Evolutionary conservation across 148 eudicot genomes (phyloP).

Genomic region (Pharnaceum exiguum): DNA sequence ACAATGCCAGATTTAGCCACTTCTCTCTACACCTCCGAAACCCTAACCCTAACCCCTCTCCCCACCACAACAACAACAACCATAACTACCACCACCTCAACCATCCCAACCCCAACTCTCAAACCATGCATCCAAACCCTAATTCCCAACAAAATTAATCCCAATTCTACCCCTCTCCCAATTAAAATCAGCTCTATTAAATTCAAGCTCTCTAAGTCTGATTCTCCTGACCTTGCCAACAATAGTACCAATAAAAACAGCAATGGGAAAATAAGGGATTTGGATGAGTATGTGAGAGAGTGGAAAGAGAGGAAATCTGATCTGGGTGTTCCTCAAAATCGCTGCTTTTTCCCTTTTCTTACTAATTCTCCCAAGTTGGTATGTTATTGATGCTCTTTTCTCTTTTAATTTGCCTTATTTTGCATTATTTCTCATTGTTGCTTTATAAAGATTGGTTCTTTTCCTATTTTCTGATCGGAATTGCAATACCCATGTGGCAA

Average conservation of each 20-base stretch:
- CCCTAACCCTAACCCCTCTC: constrained; percentile 22
- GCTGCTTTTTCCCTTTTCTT: constrained; percentile 46
- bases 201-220: constrained; percentile 26
- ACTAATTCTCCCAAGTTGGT: constrained; percentile 49
- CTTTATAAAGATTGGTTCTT: neutral
- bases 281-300: constrained; percentile 32
- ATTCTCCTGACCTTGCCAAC: constrained; percentile 15
- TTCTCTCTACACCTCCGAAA: constrained; percentile 16
- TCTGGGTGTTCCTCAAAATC: constrained; percentile 33
- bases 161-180: constrained; percentile 12
- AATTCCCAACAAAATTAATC: constrained; percentile 9
- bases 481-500: too few relatives aligned
- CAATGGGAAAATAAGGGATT: constrained; percentile 16
- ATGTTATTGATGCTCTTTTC: constrained; percentile 4
- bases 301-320: constrained; percentile 38
- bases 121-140: constrained; percentile 30
- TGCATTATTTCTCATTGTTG: neutral
- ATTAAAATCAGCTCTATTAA: constrained; percentile 7
- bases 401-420: neutral
- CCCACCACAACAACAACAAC: constrained; percentile 16
- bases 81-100: too few relatives aligned
- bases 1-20: constrained; percentile 42
- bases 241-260: constrained; percentile 1
- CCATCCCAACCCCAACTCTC: constrained; percentile 1
- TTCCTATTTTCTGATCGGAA: neutral